Evolutionary conservation across 805 yeast genomes (phyloP).

Genomic region (Ogataea angusta): DNA sequence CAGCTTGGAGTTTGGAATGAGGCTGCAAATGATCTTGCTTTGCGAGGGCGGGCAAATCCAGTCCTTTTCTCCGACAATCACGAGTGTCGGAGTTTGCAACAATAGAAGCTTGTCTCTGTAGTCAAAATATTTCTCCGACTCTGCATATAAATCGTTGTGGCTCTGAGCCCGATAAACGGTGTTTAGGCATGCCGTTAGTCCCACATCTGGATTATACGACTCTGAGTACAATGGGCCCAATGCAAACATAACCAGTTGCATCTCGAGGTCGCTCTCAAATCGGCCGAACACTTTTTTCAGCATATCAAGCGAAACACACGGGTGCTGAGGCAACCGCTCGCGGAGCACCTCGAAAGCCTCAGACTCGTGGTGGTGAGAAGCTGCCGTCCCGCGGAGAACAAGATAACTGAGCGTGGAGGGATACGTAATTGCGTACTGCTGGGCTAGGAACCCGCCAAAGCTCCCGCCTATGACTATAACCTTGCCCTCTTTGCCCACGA

Average conservation of each 20-base stretch:
- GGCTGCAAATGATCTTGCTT: slow-evolving; percentile 12
- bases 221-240: slow-evolving; percentile 24
- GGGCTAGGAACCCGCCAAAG: slow-evolving; percentile 28
- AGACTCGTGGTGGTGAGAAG: slow-evolving; percentile 24
- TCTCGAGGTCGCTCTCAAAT: slow-evolving; percentile 25
- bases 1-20: slow-evolving; percentile 18
- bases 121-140: slow-evolving; percentile 25
- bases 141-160: slow-evolving; percentile 26
- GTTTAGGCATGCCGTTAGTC: slow-evolving; percentile 12
- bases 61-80: slow-evolving; percentile 23
- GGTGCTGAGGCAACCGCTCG: slow-evolving; percentile 12
- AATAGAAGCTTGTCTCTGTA: slow-evolving; percentile 14
- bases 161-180: slow-evolving; percentile 21
- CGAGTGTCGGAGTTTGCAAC: slow-evolving; percentile 17
- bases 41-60: slow-evolving; percentile 27
- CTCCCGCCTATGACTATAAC: slow-evolving; percentile 25
- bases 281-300: slow-evolving; percentile 22
- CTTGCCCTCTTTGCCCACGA: slow-evolving; percentile 12
- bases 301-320: slow-evolving; percentile 23
- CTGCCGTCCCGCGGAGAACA: slow-evolving; percentile 25
- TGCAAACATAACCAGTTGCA: slow-evolving; percentile 26
- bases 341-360: slow-evolving; percentile 17
- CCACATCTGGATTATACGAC: slow-evolving; percentile 20
- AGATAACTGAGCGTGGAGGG: slow-evolving; percentile 15
- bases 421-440: slow-evolving; percentile 25